Conservation (phyloP, 495 filamentous ascomycete genomes). For the Baudoinia panamericana region DNA sequence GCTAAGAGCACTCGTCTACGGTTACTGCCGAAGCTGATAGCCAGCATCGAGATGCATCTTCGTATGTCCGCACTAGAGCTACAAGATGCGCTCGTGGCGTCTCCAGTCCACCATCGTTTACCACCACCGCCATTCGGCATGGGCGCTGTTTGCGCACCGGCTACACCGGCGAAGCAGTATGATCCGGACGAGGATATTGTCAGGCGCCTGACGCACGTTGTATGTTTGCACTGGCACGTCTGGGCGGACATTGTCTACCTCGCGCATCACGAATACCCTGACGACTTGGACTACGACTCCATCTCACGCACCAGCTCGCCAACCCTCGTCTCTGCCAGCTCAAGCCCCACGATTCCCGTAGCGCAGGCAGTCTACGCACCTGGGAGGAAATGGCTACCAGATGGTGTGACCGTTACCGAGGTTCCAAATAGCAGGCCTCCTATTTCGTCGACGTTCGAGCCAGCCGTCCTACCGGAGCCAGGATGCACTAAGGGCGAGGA, state of each 20-base stretch:
- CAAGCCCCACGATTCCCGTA: constrained; percentile 5
- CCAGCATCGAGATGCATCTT: constrained; percentile 17
- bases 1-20: constrained; percentile 14
- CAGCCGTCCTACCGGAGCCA: neutral
- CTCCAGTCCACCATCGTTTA: neutral
- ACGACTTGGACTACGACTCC: neutral
- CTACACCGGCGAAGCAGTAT: constrained; percentile 27
- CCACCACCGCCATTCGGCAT: constrained; percentile 15
- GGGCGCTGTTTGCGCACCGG: constrained; percentile 13
- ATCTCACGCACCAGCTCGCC: neutral
- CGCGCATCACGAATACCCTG: neutral
- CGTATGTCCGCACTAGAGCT: constrained; percentile 24
- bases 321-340: neutral
- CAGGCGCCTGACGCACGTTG: constrained; percentile 62
- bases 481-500: too few relatives aligned
- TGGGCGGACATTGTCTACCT: constrained; percentile 62
- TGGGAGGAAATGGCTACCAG: constrained; percentile 13
- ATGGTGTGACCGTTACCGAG: constrained; percentile 10
- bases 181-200: constrained; percentile 53
- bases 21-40: constrained; percentile 22
- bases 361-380: constrained; percentile 15
- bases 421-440: constrained; percentile 7
- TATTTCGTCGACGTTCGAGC: neutral
- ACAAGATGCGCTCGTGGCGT: constrained; percentile 23
- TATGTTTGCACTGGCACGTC: constrained; percentile 72